Base-by-base conservation (phyloP, 495 filamentous ascomycete species). In the Oidiodendron maius region DNA sequence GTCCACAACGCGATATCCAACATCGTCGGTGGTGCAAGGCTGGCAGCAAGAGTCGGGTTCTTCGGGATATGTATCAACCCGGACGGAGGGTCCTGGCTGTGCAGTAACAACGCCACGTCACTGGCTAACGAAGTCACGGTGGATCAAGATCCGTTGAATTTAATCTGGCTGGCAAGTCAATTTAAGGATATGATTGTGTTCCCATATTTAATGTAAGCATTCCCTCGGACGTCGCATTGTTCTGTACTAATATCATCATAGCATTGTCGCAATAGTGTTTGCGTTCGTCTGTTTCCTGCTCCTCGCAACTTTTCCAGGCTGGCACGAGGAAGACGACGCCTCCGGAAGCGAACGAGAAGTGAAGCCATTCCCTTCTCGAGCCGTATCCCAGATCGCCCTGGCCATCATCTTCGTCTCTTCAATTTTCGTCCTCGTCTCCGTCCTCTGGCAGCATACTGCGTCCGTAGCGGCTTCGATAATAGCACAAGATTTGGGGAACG, bases 401-500 rank as follows among this genome's bases (percentile, higher is more conserved):
- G 83, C 84, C 46, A 82, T 88, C 63, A 88, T 89, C 62, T 87
- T 89, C 67, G 81, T 89, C 64, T 71, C 85, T 11, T 81, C 80
- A 36, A 83, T 89, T 61, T 88, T 91, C 64, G 78, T 89, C 3
- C 72, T 91, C 15, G 84, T 90, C 20, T 84, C 79, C 2, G 82
- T 84, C 18, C 62, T 86, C 16, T 86, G 82, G 82, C 82, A 86
- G 61, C 91, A 97, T 61, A 97, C 91, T 15, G 91, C 91, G 0
- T 95, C 90, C 0, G 91, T 97, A 0, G 91, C 90, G 4, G 91
- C 91, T 12, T 86, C 87, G 48, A 89, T 91, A 37, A 87, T 96
- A 50, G 90, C 89, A 0, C 89, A 95, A 65, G 90, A 95, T 60
- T 75, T 97, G 55, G 91, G 86, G n/a, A 97, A 97, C 65, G 91